Conservation (phyloP, 2,329 filamentous ascomycete species). For the Cladosporium cucumerinum region DNA sequence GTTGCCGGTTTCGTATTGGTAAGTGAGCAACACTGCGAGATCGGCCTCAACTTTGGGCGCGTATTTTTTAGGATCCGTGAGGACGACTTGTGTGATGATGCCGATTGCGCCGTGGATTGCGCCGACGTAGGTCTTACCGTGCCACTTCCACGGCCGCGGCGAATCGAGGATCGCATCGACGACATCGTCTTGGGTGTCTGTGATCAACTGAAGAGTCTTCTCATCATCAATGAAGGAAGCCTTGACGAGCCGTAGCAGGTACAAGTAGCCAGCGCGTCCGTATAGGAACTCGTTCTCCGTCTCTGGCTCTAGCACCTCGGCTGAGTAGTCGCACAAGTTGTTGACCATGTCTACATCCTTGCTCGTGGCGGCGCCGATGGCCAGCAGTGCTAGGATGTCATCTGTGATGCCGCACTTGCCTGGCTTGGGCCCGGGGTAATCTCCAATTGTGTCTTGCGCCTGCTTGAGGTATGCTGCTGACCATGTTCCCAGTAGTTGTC, state of each 20-base stretch:
- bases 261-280: slow-evolving; percentile 65
- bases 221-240: slow-evolving; percentile 53
- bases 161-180: slow-evolving; percentile 58
- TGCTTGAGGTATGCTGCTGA: slow-evolving; percentile 50
- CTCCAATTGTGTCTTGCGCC: slow-evolving; percentile 48
- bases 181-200: slow-evolving; percentile 54
- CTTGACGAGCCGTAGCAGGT: slow-evolving; percentile 62
- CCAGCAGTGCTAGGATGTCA: slow-evolving; percentile 50
- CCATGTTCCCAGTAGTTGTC: slow-evolving; percentile 47
- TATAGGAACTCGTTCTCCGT: slow-evolving; percentile 63
- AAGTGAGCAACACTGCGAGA: slow-evolving; percentile 54
- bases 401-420: slow-evolving; percentile 50
- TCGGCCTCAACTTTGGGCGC: slow-evolving; percentile 53
- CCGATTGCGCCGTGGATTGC: slow-evolving; percentile 66
- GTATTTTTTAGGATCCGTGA: slow-evolving; percentile 54
- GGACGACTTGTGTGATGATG: slow-evolving; percentile 66
- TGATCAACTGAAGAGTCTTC: slow-evolving; percentile 50
- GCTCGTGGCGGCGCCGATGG: slow-evolving; percentile 49
- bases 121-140: slow-evolving; percentile 61
- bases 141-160: slow-evolving; percentile 61
- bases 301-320: slow-evolving; percentile 45
- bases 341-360: slow-evolving; percentile 49
- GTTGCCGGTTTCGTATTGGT: slow-evolving; percentile 61
- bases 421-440: slow-evolving; percentile 45
- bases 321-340: slow-evolving; percentile 50